Conservation (phyloP, 768 basidiomycete species). For the Paxillus rubicundulus region DNA sequence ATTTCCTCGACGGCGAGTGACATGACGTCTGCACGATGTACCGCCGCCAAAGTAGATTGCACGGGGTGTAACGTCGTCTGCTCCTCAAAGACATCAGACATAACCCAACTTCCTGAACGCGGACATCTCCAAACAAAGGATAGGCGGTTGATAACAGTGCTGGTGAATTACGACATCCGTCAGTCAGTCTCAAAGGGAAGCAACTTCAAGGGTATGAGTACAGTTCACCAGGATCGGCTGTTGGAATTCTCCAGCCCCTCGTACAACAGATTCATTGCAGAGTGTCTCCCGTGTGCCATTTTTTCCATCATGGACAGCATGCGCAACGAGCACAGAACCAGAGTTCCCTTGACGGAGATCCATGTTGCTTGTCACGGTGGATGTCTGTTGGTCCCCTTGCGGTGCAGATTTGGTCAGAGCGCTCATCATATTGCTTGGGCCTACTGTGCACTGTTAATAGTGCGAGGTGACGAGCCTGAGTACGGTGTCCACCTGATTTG, state of each 20-base stretch:
- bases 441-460: no score
- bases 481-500: no score
- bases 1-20: slow-evolving; percentile 36
- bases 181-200: not conserved
- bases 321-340: not conserved
- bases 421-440: no score
- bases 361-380: not conserved
- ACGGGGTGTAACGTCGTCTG: slow-evolving; percentile 37
- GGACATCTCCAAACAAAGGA: not conserved
- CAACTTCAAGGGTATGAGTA: slow-evolving; percentile 58
- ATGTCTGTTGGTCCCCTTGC: not conserved
- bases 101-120: slow-evolving; percentile 13
- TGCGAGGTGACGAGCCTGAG: no score
- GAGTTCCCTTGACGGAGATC: not conserved
- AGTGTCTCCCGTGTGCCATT: not conserved
- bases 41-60: slow-evolving; percentile 48
- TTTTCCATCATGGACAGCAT: not conserved
- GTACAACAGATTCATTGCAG: slow-evolving; percentile 1
- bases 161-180: not conserved
- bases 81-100: not conserved
- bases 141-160: not conserved
- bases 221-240: not conserved
- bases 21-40: slow-evolving; percentile 57
- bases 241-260: not conserved
- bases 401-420: not conserved